Conservation (phyloP, 2,329 filamentous ascomycete species). For the Verticillium nonalfalfae region DNA sequence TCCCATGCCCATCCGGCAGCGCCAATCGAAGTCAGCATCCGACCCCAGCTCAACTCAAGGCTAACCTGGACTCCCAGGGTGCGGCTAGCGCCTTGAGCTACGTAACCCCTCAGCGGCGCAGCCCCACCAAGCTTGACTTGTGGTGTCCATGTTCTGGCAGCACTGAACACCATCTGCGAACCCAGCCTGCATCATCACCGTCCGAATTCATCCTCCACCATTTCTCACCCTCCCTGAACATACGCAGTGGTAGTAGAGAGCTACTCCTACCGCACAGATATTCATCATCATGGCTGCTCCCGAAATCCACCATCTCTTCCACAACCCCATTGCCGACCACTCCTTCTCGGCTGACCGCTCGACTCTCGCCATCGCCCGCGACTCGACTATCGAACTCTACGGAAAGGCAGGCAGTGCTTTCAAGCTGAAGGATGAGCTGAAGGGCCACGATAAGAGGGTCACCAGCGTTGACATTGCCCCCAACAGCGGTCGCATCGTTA, state of each 20-base stretch:
- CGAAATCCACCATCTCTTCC: slow-evolving; percentile 95
- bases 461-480: slow-evolving; percentile 95
- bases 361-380: slow-evolving; percentile 84
- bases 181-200: background rate
- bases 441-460: slow-evolving; percentile 94
- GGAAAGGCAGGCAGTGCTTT: slow-evolving; percentile 66
- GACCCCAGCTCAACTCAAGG: background rate
- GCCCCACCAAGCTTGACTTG: background rate
- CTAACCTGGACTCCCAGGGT: background rate
- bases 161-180: background rate
- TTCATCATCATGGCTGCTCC: slow-evolving; percentile 63
- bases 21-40: background rate
- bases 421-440: slow-evolving; percentile 83
- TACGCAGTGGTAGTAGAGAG: slow-evolving; percentile 85
- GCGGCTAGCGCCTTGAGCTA: background rate
- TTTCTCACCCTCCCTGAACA: background rate
- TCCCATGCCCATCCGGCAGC: background rate
- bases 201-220: background rate
- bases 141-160: background rate
- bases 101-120: background rate
- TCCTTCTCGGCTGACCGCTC: slow-evolving; percentile 91
- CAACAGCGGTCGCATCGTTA: slow-evolving; percentile 86
- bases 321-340: slow-evolving; percentile 93
- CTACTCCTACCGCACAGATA: slow-evolving; percentile 69
- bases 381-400: slow-evolving; percentile 88